Evolutionary conservation across 2,329 filamentous ascomycete genomes (phyloP), one percentile per base, ranked within the genome.

Genomic region (Talaromyces piceae): DNA sequence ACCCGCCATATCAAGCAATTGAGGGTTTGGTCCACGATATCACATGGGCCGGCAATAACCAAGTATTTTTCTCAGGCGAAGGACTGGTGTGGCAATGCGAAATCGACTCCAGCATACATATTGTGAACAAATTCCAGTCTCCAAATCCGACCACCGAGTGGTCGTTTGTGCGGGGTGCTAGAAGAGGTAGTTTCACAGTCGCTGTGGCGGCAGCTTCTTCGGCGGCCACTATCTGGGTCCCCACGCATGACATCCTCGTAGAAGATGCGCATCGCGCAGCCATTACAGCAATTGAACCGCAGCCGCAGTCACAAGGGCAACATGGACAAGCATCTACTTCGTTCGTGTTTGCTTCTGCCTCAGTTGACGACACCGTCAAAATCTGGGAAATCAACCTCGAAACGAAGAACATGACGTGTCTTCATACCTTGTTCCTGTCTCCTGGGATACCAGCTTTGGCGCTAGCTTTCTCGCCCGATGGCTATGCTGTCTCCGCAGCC

Each of bases 381-480:
- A 56, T 75, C 12, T 77, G 73, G 73, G 61, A 69, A 33, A 58
- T 72, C 45, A 60, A 73, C 52, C 49, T 73, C 41, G 60, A 69
- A 13, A 58, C 58, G 13, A 68, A 65, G 54, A 62, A 64, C 41
- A 63, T 70, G 47, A 59, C 64, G 16, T 66, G 66, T 45, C 49
- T 71, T 37, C 65, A 73, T 52, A 61, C 62, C 13, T 58, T 74
- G 27, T 63, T 63, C 49, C 56, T 74, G 8, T 65, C 65, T 3
- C 57, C 63, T 7, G 63, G 63, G 3, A 54, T 59, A 22, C 71
- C 73, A 4, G 65, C 72, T 44, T 64, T 76, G 41, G 64, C 68
- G 2, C 60, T 71, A 45, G 62, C 67, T 27, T 76, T 76, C 56
- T 74, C 73, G 5, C 71, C 73, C 1, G 73, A 76, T 55, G 73